Percentiles rank a stretch among this genome's conserved stretches.
phyloP scores from a whole-genome alignment of 805 yeast species.

The Candida cerambycidarum region DNA sequence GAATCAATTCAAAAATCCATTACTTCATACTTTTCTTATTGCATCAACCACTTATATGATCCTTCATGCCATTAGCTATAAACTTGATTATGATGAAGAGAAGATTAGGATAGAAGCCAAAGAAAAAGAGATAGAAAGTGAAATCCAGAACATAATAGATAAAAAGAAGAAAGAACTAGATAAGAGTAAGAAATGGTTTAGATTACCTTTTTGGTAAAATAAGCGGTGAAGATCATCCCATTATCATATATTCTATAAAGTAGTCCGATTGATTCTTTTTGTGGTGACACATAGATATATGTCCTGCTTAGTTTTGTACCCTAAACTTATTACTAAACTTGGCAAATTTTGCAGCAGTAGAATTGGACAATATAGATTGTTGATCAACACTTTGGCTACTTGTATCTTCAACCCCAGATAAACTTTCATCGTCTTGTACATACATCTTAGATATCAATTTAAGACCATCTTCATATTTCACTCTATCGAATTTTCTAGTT shows the following conservation, averaged over 20 bases:
- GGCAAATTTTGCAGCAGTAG: constrained; percentile 33
- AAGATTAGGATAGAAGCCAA: constrained; percentile 18
- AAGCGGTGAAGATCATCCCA: constrained; percentile 12
- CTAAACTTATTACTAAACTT: constrained; percentile 25
- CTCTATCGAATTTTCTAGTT: constrained; percentile 63
- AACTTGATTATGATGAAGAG: constrained; percentile 29
- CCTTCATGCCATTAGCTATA: constrained; percentile 33
- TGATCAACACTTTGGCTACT: constrained; percentile 18
- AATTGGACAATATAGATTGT: constrained; percentile 23
- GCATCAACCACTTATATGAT: constrained; percentile 40
- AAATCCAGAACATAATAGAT: constrained; percentile 30
- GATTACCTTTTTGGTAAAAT: constrained; percentile 2
- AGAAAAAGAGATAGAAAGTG: constrained; percentile 22
- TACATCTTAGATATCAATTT: constrained; percentile 55
- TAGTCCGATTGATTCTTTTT: too few relatives aligned
- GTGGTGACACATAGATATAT: too few relatives aligned
- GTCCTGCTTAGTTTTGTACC: too few relatives aligned
- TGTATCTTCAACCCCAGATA: constrained; percentile 10
- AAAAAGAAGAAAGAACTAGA: constrained; percentile 22
- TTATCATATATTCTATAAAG: constrained; percentile 5
- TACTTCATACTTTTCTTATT: constrained; percentile 37
- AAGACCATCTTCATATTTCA: constrained; percentile 71
- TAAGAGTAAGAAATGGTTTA: constrained; percentile 15
- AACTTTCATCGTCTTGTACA: constrained; percentile 18
- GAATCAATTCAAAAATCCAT: constrained; percentile 37